Percentiles rank a stretch among this genome's conserved stretches.
These are phyloP conservation scores for Byssoonygena ceratinophila DNA, from an alignment of 2,329 filamentous ascomycete genomes.

Conservation along the genomic window DNA sequence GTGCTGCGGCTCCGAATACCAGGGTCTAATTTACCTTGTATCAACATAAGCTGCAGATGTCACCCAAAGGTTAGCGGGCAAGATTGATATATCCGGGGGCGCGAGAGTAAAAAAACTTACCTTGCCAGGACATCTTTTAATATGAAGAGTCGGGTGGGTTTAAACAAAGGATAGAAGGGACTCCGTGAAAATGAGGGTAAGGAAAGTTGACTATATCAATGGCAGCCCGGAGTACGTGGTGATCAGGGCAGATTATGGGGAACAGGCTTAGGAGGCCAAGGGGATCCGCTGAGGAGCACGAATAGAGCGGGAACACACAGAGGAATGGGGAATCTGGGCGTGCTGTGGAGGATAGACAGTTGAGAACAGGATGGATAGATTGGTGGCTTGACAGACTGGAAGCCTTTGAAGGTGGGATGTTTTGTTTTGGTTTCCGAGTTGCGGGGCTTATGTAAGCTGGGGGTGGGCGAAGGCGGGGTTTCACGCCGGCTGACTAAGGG, in stretches of 20 bases:
- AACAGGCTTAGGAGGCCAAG: no score
- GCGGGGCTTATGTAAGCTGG: neutral
- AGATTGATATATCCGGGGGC: constrained; percentile 1
- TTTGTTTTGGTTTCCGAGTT: neutral
- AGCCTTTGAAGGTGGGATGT: constrained; percentile 4
- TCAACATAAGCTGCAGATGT: constrained; percentile 48
- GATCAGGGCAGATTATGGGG: no score
- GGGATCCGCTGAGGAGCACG: no score
- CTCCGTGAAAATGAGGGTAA: neutral
- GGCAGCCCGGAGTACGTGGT: no score
- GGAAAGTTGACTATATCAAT: neutral
- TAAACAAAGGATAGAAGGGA: neutral
- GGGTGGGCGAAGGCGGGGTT: neutral
- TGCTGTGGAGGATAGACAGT: no score
- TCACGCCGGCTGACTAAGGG: neutral
- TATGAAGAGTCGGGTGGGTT: neutral
- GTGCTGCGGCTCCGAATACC: no score
- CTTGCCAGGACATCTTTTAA: constrained; percentile 45
- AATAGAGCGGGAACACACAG: no score
- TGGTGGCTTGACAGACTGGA: neutral
- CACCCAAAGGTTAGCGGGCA: constrained; percentile 15
- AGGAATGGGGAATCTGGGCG: no score
- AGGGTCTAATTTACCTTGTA: constrained; percentile 41
- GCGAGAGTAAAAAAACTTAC: constrained; percentile 35
- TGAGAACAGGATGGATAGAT: no score